These are phyloP conservation scores for Mediolabrus comicus DNA, from an alignment of 108 stramenopile genomes.

Conservation along the genomic window DNA sequence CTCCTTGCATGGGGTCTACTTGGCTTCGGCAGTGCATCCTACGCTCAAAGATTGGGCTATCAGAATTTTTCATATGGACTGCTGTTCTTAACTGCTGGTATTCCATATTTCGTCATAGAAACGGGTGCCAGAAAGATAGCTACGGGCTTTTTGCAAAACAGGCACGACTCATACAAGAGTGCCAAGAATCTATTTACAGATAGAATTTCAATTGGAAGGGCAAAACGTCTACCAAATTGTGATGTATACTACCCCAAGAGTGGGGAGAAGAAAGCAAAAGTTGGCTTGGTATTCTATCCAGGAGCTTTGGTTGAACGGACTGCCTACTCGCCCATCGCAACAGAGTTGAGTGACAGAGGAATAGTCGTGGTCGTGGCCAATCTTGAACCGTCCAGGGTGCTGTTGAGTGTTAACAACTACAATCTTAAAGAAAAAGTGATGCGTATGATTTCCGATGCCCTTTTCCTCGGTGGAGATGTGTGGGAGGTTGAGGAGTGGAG, in stretches of 20 bases:
- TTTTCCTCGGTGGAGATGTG: conserved; percentile 8
- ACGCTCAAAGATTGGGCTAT: neutral
- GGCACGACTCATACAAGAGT: conserved; percentile 47
- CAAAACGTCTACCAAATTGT: conserved; percentile 45
- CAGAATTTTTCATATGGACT: neutral
- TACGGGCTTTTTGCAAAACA: conserved; percentile 14
- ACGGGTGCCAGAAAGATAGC: conserved; percentile 6
- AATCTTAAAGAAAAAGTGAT: conserved; percentile 29
- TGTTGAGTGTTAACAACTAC: conserved; percentile 10
- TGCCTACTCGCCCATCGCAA: conserved; percentile 61
- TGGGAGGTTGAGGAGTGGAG: conserved; percentile 51
- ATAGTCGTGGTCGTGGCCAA: conserved; percentile 56
- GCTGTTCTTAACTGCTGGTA: conserved; percentile 10
- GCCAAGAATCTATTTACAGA: conserved; percentile 44
- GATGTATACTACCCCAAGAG: conserved; percentile 49
- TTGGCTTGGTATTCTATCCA: conserved; percentile 61
- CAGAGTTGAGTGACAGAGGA: conserved; percentile 53
- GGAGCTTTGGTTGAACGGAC: conserved; percentile 60
- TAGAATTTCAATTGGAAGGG: conserved; percentile 30
- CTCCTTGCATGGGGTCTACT: neutral
- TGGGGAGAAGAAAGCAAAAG: conserved; percentile 15
- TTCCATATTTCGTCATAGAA: conserved; percentile 25
- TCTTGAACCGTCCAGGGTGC: conserved; percentile 36
- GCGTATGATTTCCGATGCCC: conserved; percentile 36
- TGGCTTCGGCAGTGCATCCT: neutral